Percentiles rank a stretch among this genome's conserved stretches.
Evolutionary conservation across 2,329 filamentous ascomycete genomes (phyloP).

Genomic region (Cordyceps militaris): DNA sequence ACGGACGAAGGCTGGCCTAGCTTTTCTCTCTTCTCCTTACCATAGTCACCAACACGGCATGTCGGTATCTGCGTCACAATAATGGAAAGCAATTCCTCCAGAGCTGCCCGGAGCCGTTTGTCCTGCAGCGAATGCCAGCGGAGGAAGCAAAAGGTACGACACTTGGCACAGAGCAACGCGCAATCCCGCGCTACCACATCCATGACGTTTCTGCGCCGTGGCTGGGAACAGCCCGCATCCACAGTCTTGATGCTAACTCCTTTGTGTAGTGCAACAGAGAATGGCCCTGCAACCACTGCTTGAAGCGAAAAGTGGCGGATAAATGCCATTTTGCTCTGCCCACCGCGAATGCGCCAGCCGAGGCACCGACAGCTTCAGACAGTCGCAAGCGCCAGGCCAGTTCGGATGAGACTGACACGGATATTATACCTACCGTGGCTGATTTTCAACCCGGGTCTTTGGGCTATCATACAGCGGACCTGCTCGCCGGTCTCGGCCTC

Average conservation of each 20-base stretch:
- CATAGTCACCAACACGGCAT: neutral
- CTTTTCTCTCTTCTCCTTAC: neutral
- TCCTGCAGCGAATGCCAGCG: slow-evolving; percentile 38
- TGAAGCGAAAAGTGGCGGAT: slow-evolving; percentile 32
- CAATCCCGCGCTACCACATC: neutral
- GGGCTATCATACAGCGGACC: slow-evolving; percentile 1
- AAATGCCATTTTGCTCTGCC: slow-evolving; percentile 26
- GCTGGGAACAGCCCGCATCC: neutral
- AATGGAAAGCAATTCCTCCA: slow-evolving; percentile 5
- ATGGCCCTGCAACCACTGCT: slow-evolving; percentile 34
- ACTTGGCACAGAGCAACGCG: neutral
- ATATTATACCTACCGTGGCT: neutral
- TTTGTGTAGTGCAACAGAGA: slow-evolving; percentile 29
- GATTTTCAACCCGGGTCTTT: neutral
- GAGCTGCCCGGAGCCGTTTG: slow-evolving; percentile 17
- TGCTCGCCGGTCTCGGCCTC: slow-evolving; percentile 3
- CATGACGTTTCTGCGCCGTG: neutral
- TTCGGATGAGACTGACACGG: slow-evolving; percentile 7
- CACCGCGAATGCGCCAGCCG: slow-evolving; percentile 16
- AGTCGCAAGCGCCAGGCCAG: slow-evolving; percentile 14
- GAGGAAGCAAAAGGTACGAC: slow-evolving; percentile 33
- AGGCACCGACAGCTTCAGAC: neutral
- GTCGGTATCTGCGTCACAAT: neutral
- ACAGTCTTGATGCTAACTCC: slow-evolving; percentile 10
- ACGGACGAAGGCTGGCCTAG: neutral